Base-by-base conservation (phyloP, 345 rosid species). In the Diplotaxis tenuifolia region DNA sequence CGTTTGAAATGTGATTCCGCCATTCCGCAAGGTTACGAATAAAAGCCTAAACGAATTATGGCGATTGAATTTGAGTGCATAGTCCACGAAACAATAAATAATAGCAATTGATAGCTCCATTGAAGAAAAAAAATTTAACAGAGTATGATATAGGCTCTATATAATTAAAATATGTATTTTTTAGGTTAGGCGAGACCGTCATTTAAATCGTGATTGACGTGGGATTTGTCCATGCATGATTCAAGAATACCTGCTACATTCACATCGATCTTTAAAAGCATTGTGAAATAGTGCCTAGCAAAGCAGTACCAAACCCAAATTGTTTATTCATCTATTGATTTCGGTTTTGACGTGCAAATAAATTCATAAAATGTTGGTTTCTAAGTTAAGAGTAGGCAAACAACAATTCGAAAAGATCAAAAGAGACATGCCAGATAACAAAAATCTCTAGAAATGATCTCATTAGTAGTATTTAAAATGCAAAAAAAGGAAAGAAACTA, bases 271-370 rank as follows among this genome's bases (percentile, higher is more conserved):
- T 50, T 31, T 67, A n/a, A 53, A 53, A 20, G 31, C 58, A 49
- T 11, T 66, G 59, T 11, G 59, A 45, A 15, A 45, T 20, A 52
- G 57, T 52, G 16, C 32, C 32, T 23, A 20, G 54, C 38, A 50
- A 5, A 4, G 45, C 14, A 12, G 45, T 50, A 40, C 74, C 67
- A 21, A 61, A 32, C 36, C 61, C 14, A 60, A 71, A 31, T 36
- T 63, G 16, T 53, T 36, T 38, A 49, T 32, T 29, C 3, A 14
- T 31, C 11, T 62, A 6, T 50, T 49, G 27, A 16, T 53, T 63
- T 54, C 45, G 15, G 27, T 18, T 71, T 32, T 53, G 62, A 63
- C 69, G 75, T 72, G 62, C 69, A 72, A 72, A 52, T 52, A 31
- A 62, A 22, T 62, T 32, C 18, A 22, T 62, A 72, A n/a, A 62